A percentile compares a stretch with the other conserved stretches of the same genome.
Evolutionary conservation across 2,329 filamentous ascomycete species (phyloP).

Genomic region (Xylariales sp.): DNA sequence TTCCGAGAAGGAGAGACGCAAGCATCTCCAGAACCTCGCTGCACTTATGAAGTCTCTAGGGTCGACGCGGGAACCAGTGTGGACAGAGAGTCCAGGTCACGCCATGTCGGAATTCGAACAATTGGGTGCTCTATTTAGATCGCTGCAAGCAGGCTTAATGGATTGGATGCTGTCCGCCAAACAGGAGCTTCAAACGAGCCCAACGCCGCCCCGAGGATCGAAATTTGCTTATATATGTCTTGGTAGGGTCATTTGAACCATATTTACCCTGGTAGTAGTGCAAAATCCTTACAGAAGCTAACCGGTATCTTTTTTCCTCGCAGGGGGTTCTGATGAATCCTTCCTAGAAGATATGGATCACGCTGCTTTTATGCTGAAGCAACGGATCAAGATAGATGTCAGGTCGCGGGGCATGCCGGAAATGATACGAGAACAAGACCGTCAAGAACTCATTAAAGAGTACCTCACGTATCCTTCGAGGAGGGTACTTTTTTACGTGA

Average conservation of each 20-base stretch:
- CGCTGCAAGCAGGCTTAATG: conserved; percentile 9
- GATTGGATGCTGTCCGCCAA: conserved; percentile 22
- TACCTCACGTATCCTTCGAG: conserved; percentile 46
- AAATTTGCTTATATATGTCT: conserved; percentile 31
- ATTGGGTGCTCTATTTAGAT: conserved; percentile 11
- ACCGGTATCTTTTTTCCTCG: background rate
- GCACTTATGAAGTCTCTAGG: conserved; percentile 36
- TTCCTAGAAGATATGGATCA: conserved; percentile 45
- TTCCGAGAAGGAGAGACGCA: conserved; percentile 31
- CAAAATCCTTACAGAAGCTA: background rate
- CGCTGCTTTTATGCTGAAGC: conserved; percentile 43
- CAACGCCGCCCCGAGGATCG: conserved; percentile 6
- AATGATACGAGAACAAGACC: conserved; percentile 43
- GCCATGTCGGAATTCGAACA: conserved; percentile 6
- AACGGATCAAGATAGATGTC: conserved; percentile 49
- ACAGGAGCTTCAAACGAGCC: conserved; percentile 10
- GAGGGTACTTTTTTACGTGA: conserved; percentile 43
- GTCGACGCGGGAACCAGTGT: conserved; percentile 34
- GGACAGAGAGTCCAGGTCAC: conserved; percentile 22
- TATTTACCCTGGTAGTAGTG: no score
- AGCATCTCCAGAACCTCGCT: conserved; percentile 24
- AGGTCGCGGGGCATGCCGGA: conserved; percentile 49
- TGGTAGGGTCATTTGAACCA: conserved; percentile 25
- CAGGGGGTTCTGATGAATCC: conserved; percentile 43
- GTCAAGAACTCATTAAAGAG: conserved; percentile 42